Conservation (phyloP, 192 early-diverging fungal genomes). For the Coemansia sp. region DNA sequence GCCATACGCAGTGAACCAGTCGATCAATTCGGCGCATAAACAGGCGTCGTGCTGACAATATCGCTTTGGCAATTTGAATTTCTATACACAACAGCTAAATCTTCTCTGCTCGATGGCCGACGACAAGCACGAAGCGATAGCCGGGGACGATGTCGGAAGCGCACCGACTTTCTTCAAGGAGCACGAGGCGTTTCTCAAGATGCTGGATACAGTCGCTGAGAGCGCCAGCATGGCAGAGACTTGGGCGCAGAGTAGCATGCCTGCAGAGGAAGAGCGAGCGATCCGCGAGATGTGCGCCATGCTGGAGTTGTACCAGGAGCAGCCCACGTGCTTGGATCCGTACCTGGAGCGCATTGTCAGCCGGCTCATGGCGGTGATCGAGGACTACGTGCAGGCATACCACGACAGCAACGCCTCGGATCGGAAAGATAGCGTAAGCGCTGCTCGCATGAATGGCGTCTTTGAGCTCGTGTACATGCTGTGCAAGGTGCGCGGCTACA, state of each 20-base stretch:
- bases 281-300: slow-evolving; percentile 23
- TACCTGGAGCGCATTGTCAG: slow-evolving; percentile 42
- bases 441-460: slow-evolving; percentile 20
- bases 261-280: slow-evolving; percentile 16
- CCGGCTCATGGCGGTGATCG: slow-evolving; percentile 22
- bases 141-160: slow-evolving; percentile 24
- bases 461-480: slow-evolving; percentile 66
- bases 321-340: slow-evolving; percentile 49
- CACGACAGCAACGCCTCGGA: slow-evolving; percentile 13
- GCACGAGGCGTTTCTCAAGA: slow-evolving; percentile 25
- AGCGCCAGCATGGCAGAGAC: slow-evolving; percentile 13
- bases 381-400: slow-evolving; percentile 29
- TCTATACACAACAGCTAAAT: background rate
- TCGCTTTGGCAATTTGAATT: background rate
- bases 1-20: background rate
- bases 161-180: slow-evolving; percentile 47
- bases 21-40: background rate
- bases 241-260: slow-evolving; percentile 8
- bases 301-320: slow-evolving; percentile 46
- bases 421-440: background rate
- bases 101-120: background rate
- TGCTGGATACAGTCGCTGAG: slow-evolving; percentile 12
- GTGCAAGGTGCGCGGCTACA: slow-evolving; percentile 86
- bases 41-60: background rate
- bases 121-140: slow-evolving; percentile 7